These are phyloP conservation scores for Aspergillus homomorphus DNA, from an alignment of 495 filamentous ascomycete genomes.

Conservation along the genomic window DNA sequence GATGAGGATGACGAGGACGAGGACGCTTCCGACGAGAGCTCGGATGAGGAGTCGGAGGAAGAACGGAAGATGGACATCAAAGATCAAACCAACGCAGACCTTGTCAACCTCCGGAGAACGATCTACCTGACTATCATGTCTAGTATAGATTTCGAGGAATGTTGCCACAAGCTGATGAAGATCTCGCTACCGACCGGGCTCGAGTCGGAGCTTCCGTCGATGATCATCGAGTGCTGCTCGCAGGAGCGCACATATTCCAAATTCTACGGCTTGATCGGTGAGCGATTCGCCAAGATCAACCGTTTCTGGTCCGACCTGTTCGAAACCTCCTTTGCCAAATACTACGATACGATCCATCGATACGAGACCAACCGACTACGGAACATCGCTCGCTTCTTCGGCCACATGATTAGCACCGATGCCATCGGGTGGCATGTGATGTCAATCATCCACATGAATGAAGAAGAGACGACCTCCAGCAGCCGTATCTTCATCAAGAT, in stretches of 20 bases:
- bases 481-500: constrained; percentile 98
- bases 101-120: constrained; percentile 87
- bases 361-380: constrained; percentile 91
- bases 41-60: constrained; percentile 78
- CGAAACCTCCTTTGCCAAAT: constrained; percentile 81
- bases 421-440: constrained; percentile 91
- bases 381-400: constrained; percentile 93
- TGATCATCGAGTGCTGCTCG: constrained; percentile 94
- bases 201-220: constrained; percentile 86
- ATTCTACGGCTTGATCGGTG: constrained; percentile 91
- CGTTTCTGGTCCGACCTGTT: constrained; percentile 91
- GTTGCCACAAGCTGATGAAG: constrained; percentile 92
- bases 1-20: constrained; percentile 73
- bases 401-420: constrained; percentile 81
- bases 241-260: constrained; percentile 96
- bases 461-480: constrained; percentile 93
- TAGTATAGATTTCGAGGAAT: constrained; percentile 91
- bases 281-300: constrained; percentile 93
- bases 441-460: constrained; percentile 80
- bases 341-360: constrained; percentile 96
- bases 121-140: constrained; percentile 99
- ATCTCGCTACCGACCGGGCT: constrained; percentile 82
- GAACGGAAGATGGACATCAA: constrained; percentile 85
- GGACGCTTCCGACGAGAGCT: constrained; percentile 66
- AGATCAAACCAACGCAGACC: constrained; percentile 92